Conservation (phyloP, 805 yeast genomes). For the Kodamaea laetipori region DNA sequence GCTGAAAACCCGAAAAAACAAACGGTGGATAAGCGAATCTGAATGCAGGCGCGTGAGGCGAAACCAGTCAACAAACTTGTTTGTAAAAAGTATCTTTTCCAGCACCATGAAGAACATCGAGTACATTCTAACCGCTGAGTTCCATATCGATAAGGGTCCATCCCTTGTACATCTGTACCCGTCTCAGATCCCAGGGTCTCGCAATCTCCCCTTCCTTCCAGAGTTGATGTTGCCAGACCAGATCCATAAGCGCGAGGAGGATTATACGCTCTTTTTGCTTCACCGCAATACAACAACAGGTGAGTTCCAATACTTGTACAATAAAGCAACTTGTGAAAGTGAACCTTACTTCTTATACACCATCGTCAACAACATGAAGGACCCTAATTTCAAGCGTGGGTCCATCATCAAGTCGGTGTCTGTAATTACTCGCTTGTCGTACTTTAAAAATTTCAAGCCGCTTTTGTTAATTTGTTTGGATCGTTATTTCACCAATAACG, state of each 20-base stretch:
- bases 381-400: constrained; percentile 54
- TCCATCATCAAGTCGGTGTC: constrained; percentile 60
- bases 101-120: constrained; percentile 42
- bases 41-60: constrained; percentile 1
- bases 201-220: constrained; percentile 44
- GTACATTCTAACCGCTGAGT: constrained; percentile 70
- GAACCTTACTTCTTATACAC: constrained; percentile 57
- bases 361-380: constrained; percentile 51
- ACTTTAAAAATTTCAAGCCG: constrained; percentile 61
- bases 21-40: constrained; percentile 5
- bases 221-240: constrained; percentile 66
- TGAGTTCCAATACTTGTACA: constrained; percentile 40
- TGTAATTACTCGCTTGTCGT: constrained; percentile 54
- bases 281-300: constrained; percentile 45
- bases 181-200: constrained; percentile 34
- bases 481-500: constrained; percentile 37
- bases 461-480: constrained; percentile 55
- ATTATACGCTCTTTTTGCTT: constrained; percentile 57
- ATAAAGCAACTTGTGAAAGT: constrained; percentile 33
- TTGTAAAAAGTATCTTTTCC: background rate
- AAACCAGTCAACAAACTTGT: background rate
- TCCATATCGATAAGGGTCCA: constrained; percentile 78
- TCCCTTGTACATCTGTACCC: constrained; percentile 65
- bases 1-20: too few relatives aligned
- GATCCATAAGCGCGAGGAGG: constrained; percentile 57